These are phyloP conservation scores for Sequoia sempervirens DNA, from an alignment of 75 land plant genomes.

Conservation along the genomic window DNA sequence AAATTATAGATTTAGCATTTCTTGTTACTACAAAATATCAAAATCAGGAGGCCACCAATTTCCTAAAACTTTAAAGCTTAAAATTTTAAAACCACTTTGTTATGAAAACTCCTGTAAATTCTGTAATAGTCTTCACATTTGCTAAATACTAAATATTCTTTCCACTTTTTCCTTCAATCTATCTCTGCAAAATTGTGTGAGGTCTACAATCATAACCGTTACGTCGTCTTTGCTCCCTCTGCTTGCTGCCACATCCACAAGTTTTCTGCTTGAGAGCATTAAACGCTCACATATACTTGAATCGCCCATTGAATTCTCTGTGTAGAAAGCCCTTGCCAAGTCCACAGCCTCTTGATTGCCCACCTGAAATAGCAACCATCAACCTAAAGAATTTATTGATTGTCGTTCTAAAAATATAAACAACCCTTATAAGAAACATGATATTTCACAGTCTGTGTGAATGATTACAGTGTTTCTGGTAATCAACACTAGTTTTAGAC, in stretches of 20 bases:
- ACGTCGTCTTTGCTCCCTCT: conserved; percentile 55
- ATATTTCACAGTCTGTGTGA: neutral
- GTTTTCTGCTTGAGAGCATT: conserved; percentile 36
- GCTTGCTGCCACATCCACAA: conserved; percentile 24
- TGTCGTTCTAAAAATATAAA: neutral
- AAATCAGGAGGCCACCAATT: no score
- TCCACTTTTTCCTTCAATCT: neutral
- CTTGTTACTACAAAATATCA: no score
- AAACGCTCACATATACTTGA: neutral
- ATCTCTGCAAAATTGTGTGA: conserved; percentile 11
- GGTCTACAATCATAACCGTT: conserved; percentile 41
- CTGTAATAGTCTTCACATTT: no score
- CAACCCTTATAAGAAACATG: neutral
- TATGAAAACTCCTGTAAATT: no score
- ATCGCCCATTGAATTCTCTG: neutral
- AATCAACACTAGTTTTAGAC: neutral
- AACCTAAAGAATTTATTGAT: neutral
- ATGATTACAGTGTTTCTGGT: no score
- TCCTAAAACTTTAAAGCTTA: no score
- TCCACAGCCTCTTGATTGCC: conserved; percentile 58
- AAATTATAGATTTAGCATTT: no score
- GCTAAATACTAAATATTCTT: no score
- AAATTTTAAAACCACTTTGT: no score
- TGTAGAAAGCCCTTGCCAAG: conserved; percentile 25
- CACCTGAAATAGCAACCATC: conserved; percentile 20